Evolutionary conservation across 257 asterid genomes (phyloP).

Genomic region (Gentiana straminea): DNA sequence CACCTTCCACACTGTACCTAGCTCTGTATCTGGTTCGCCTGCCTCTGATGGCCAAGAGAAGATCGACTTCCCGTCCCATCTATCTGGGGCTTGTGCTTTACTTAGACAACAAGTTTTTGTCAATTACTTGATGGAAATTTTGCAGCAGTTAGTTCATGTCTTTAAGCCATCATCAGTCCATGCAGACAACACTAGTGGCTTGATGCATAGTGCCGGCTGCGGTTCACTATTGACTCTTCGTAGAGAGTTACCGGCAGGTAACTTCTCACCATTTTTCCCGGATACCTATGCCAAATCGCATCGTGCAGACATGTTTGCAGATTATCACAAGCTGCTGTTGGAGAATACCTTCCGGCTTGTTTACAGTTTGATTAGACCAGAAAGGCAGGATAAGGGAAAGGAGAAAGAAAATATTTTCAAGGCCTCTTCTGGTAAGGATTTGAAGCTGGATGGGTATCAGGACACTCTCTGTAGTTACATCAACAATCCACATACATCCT

Average conservation of each 20-base stretch:
- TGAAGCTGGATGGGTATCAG: slow-evolving; percentile 95
- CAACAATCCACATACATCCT: slow-evolving; percentile 78
- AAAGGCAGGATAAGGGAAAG: slow-evolving; percentile 90
- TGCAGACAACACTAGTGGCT: slow-evolving; percentile 49
- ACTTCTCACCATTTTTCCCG: slow-evolving; percentile 88
- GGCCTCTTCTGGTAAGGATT: slow-evolving; percentile 59
- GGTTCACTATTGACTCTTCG: slow-evolving; percentile 80
- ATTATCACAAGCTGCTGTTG: slow-evolving; percentile 72
- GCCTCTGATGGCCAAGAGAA: slow-evolving; percentile 53
- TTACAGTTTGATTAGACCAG: slow-evolving; percentile 95
- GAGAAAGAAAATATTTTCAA: slow-evolving; percentile 73
- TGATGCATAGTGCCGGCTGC: slow-evolving; percentile 70
- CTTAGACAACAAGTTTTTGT: slow-evolving; percentile 82
- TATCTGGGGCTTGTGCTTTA: slow-evolving; percentile 62
- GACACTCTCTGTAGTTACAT: slow-evolving; percentile 95
- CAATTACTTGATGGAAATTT: slow-evolving; percentile 88
- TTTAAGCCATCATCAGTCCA: slow-evolving; percentile 64
- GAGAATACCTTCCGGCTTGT: slow-evolving; percentile 90
- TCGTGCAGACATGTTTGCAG: slow-evolving; percentile 85
- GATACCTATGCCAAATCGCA: slow-evolving; percentile 93
- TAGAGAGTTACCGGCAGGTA: slow-evolving; percentile 95
- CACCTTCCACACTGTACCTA: slow-evolving; percentile 31
- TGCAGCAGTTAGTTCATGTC: slow-evolving; percentile 79
- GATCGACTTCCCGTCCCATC: slow-evolving; percentile 51
- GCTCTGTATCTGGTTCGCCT: slow-evolving; percentile 43